Percentiles rank a stretch among this genome's conserved stretches.
These are phyloP conservation scores for Aspergillus carlsbadensis DNA, from an alignment of 495 filamentous ascomycete genomes.

Conservation along the genomic window DNA sequence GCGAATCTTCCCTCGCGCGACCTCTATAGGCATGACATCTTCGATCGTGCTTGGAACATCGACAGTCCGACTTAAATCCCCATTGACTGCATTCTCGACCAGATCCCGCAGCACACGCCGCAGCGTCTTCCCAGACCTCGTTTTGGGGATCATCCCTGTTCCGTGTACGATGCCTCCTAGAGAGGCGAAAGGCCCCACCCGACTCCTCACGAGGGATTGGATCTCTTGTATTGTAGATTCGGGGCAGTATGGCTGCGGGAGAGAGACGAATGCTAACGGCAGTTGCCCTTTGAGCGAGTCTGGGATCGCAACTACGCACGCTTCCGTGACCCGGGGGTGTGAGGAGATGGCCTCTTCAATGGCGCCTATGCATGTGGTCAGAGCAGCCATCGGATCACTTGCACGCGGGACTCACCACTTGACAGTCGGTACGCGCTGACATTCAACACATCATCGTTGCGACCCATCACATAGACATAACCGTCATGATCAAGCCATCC, in stretches of 20 bases:
- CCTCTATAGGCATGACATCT: conserved; percentile 56
- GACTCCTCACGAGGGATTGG: conserved; percentile 58
- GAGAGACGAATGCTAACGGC: conserved; percentile 87
- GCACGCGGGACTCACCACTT: too few species aligned
- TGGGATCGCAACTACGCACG: conserved; percentile 80
- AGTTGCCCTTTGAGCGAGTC: conserved; percentile 85
- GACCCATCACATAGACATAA: conserved; percentile 82
- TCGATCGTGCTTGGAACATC: conserved; percentile 61
- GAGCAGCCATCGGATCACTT: too few species aligned
- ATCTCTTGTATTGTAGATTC: conserved; percentile 54
- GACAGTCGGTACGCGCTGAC: conserved; percentile 92
- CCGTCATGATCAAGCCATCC: conserved; percentile 80
- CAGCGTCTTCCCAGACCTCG: conserved; percentile 82
- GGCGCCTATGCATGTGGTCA: conserved; percentile 77
- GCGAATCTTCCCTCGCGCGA: conserved; percentile 52
- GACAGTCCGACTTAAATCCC: conserved; percentile 51
- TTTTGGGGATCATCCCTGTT: conserved; percentile 89
- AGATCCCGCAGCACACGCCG: conserved; percentile 77
- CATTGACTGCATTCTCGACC: conserved; percentile 60
- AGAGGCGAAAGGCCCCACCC: conserved; percentile 84
- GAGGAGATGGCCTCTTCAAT: conserved; percentile 89
- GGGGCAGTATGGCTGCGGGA: too few species aligned
- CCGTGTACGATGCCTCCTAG: conserved; percentile 83
- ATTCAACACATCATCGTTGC: conserved; percentile 91
- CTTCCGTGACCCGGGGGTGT: conserved; percentile 75